Percentiles rank a stretch among this genome's conserved stretches.
phyloP scores from a whole-genome alignment of 2,329 filamentous ascomycete genomes.

The Colletotrichum orchidophilum region DNA sequence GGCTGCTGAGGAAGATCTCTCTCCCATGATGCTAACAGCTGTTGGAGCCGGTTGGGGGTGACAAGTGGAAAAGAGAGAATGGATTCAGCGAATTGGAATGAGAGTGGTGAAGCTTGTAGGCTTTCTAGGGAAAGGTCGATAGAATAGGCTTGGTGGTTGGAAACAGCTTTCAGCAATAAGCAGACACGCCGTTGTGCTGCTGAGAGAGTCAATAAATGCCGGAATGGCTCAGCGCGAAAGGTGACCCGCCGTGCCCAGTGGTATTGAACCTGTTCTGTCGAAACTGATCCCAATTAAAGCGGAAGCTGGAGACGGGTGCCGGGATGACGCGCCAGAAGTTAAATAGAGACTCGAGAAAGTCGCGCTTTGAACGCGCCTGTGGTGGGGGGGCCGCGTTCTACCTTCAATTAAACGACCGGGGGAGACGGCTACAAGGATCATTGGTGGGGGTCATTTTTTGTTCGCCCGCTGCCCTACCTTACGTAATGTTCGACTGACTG shows the following conservation, averaged over 20 bases:
- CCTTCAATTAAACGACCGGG: conserved; percentile 1
- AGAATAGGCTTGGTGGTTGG: neutral
- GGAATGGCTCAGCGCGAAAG: neutral
- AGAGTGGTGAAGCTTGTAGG: neutral
- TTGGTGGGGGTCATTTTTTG: neutral
- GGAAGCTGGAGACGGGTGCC: neutral
- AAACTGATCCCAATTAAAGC: neutral
- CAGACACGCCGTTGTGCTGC: neutral
- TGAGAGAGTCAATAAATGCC: neutral
- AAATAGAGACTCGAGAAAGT: neutral
- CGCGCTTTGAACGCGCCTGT: conserved; percentile 1
- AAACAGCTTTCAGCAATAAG: neutral
- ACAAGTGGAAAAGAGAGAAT: neutral
- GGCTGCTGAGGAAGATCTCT: conserved; percentile 38
- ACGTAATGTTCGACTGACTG: neutral
- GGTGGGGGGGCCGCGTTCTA: neutral
- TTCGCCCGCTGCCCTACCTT: neutral
- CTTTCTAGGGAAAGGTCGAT: neutral
- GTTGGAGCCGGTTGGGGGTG: neutral
- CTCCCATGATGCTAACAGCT: conserved; percentile 13
- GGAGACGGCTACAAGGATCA: neutral
- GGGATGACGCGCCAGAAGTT: neutral
- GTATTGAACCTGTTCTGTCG: neutral
- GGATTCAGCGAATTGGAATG: neutral
- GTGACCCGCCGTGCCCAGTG: neutral